Percentiles rank a stretch among this genome's conserved stretches.
Conservation (phyloP, 495 filamentous ascomycete species). For the Chaetomium fimeti region DNA sequence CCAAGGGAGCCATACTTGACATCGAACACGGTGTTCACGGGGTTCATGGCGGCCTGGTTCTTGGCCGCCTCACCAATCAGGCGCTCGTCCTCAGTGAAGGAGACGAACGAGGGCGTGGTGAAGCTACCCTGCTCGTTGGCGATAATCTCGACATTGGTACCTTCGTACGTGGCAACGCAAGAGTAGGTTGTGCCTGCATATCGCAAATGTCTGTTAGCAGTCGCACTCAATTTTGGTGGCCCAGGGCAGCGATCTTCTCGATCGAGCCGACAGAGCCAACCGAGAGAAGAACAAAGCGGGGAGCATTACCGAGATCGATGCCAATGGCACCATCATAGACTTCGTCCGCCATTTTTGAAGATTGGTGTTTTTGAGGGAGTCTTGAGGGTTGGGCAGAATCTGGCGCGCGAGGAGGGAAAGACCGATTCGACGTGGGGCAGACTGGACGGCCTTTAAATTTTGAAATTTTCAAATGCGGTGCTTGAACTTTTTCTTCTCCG, state of each 20-base stretch:
- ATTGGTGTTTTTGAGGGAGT: slow-evolving; percentile 23
- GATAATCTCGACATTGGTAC: slow-evolving; percentile 99
- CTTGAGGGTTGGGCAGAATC: slow-evolving; percentile 31
- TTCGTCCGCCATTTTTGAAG: slow-evolving; percentile 73
- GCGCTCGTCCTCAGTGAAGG: slow-evolving; percentile 97
- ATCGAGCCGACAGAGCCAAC: neutral
- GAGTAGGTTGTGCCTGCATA: slow-evolving; percentile 94
- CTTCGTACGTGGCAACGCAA: slow-evolving; percentile 98
- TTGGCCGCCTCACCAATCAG: slow-evolving; percentile 98
- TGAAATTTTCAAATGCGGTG: slow-evolving; percentile 37
- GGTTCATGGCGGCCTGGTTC: slow-evolving; percentile 99
- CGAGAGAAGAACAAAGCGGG: slow-evolving; percentile 1
- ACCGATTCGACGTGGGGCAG: slow-evolving; percentile 39
- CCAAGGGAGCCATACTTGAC: slow-evolving; percentile 61
- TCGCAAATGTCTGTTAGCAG: slow-evolving; percentile 16
- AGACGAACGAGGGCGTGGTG: slow-evolving; percentile 96
- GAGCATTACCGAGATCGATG: slow-evolving; percentile 90
- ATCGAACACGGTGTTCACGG: slow-evolving; percentile 95
- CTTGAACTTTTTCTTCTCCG: slow-evolving; percentile 32
- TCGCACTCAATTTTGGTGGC: slow-evolving; percentile 14
- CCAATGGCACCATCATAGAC: slow-evolving; percentile 99
- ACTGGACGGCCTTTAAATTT: slow-evolving; percentile 30
- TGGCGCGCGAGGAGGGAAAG: slow-evolving; percentile 30
- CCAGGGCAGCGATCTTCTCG: neutral
- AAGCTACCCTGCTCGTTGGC: slow-evolving; percentile 99